Evolutionary conservation across 768 basidiomycete genomes (phyloP), one percentile per base, ranked within the genome.

Genomic region (Artomyces pyxidatus): DNA sequence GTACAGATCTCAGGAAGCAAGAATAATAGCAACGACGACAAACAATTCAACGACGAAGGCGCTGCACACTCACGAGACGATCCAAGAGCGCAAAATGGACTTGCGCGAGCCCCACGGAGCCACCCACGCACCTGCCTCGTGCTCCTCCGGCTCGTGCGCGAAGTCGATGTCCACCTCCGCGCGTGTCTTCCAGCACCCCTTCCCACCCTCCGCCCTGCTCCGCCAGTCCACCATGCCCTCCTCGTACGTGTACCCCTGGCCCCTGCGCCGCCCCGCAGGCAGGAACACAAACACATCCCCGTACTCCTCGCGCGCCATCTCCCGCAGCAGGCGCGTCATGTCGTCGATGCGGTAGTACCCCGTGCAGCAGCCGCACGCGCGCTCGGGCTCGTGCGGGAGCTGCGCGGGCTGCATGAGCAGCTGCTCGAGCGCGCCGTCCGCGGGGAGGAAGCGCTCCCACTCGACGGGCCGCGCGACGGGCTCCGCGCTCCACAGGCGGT

Each of bases 311-410:
- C 43, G 47, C 19, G 54, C 54, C 54, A 55, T 55, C 52, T 49
- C 52, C 5, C 45, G 47, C 28, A 55, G 19, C 25, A 55, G 22
- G 3, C 51, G 54, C 25, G 48, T 49, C 54, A 53, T 55, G 3
- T 55, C 52, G 23, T 47, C 47, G 7, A 53, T 48, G 25, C 52
- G 47, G 22, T 53, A 53, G 26, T 55, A 53, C 29, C 54, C 54
- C 16, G 54, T 53, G 42, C 54, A 55, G 27, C 51, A 55, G 6
- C 54, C 54, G 27, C 54, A 55, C 16, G 42, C 26, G 29, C 53
- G 48, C 23, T 55, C 54, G 1, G 51, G 54, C 22, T 39, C 41
- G 0, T 47, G 54, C 4, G 54, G 54, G 6, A 53, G 39, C 37
- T 45, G 52, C 2, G 48, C 37, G 2, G 54, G 54, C 21, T 55